Base-by-base conservation (phyloP, 768 basidiomycete genomes). In the Tephrocybe rancida region DNA sequence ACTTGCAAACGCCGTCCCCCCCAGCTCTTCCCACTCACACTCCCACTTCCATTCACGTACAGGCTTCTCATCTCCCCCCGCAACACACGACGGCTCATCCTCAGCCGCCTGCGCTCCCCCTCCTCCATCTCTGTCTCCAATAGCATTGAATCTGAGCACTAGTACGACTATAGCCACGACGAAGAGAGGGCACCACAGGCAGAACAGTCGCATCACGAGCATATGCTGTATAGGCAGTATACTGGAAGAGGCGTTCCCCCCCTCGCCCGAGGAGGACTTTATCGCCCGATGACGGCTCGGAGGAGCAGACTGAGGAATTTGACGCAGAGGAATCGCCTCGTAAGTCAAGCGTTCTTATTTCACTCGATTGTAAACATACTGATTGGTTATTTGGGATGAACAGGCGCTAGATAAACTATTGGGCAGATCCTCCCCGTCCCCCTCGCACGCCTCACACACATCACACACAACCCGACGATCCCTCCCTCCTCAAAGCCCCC, bases 31-130 rank as follows among this genome's bases (percentile, higher is more conserved):
- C 8, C 37, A 7, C 30, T 32, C 30, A 7, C 13, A 6, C 13
- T 13, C 30, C 13, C 30, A 13, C 30, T 6, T 13, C 6, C 6
- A 32, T 32, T 32, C 30, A 4, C 39, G 21, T 19, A 5, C 88
- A 5, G 90, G 90, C 5, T 67, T 92, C 5, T 90, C 91, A 1
- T 91, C 89, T 21, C 91, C 91, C 0, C 91, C 91, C 38, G 90
- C 88, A 24, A 90, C 91, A 18, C 92, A 91, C 64, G 62, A 59
- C 19, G 64, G 59, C 48, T 56, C 46, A 3, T 27, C 13, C 30
- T 32, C 30, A 7, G 6, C 13, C 30, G 13, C 30, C 30, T 32
- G 6, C 13, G 13, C 13, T 32, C 6, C 35, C 35, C 35, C 29
- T 2, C 26, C 25, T n/a, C 41, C 16, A 14, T n/a, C n/a, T n/a